Conservation (phyloP, 345 rosid species). For the Aurinia saxatilis region DNA sequence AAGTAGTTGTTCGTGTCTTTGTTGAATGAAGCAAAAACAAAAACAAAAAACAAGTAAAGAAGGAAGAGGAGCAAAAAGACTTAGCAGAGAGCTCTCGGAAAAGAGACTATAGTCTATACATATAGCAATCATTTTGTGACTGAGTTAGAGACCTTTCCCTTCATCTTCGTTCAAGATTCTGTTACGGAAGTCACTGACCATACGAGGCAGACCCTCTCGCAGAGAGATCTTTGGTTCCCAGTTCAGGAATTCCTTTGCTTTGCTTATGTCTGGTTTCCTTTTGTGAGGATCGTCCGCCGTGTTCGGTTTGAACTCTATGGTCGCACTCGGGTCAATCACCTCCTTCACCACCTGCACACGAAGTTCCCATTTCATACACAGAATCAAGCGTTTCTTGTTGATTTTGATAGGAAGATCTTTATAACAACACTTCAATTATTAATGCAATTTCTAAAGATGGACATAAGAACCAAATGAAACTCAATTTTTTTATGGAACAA, state of each 20-base stretch:
- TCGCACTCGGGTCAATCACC: conserved; percentile 89
- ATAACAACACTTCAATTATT: neutral
- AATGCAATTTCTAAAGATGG: neutral
- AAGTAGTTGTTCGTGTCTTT: neutral
- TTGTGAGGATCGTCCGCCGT: conserved; percentile 96
- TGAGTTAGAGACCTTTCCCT: conserved; percentile 50
- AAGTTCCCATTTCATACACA: neutral
- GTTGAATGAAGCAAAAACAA: neutral
- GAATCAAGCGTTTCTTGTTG: neutral
- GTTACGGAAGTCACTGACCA: conserved; percentile 86
- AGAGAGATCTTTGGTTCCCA: conserved; percentile 90
- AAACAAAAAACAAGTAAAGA: neutral
- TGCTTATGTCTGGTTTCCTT: conserved; percentile 92
- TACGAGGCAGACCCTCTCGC: conserved; percentile 80
- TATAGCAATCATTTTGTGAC: neutral
- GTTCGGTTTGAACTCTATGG: conserved; percentile 78
- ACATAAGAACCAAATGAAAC: neutral
- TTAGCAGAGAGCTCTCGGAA: conserved; percentile 15
- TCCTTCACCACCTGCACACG: conserved; percentile 73
- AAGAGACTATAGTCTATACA: conserved; percentile 32
- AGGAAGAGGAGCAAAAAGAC: neutral
- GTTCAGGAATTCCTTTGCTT: conserved; percentile 82
- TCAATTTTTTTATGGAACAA: neutral
- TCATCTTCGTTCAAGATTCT: conserved; percentile 83
- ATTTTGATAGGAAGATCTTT: neutral